phyloP scores from a whole-genome alignment of 2,329 filamentous ascomycete species.

The Aspergillus aculeatus region DNA sequence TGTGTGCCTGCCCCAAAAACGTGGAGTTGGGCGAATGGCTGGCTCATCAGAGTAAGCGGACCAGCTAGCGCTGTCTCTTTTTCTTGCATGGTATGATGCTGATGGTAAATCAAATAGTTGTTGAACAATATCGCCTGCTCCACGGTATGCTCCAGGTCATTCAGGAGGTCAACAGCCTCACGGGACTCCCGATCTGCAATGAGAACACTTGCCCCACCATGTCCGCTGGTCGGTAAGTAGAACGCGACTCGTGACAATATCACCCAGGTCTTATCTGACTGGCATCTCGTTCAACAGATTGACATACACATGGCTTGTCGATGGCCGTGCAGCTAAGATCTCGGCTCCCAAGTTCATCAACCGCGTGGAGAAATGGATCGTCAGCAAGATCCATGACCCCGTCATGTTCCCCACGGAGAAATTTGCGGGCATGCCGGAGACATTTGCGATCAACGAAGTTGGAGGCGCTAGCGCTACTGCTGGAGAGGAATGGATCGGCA shows the following conservation, averaged over 20 bases:
- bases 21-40: conserved; percentile 95
- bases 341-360: conserved; percentile 92
- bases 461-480: conserved; percentile 53
- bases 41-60: conserved; percentile 77
- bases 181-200: conserved; percentile 77
- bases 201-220: conserved; percentile 80
- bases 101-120: conserved; percentile 56
- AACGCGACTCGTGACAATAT: not conserved
- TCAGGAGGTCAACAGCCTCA: conserved; percentile 78
- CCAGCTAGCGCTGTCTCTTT: not conserved
- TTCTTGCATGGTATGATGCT: not conserved
- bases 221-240: conserved; percentile 85
- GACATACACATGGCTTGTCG: conserved; percentile 95
- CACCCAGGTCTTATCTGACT: conserved; percentile 16
- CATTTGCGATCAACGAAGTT: conserved; percentile 55
- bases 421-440: conserved; percentile 58
- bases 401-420: conserved; percentile 87
- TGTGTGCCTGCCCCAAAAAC: conserved; percentile 88
- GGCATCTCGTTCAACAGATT: conserved; percentile 56
- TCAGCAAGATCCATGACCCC: conserved; percentile 88
- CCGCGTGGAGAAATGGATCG: conserved; percentile 95
- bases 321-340: conserved; percentile 83
- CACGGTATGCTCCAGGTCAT: conserved; percentile 87
- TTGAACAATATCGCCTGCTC: conserved; percentile 86
- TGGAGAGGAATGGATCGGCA: conserved; percentile 78